Evolutionary conservation across 2,329 filamentous ascomycete species (phyloP).

Genomic region (Zymoseptoria crescenta): DNA sequence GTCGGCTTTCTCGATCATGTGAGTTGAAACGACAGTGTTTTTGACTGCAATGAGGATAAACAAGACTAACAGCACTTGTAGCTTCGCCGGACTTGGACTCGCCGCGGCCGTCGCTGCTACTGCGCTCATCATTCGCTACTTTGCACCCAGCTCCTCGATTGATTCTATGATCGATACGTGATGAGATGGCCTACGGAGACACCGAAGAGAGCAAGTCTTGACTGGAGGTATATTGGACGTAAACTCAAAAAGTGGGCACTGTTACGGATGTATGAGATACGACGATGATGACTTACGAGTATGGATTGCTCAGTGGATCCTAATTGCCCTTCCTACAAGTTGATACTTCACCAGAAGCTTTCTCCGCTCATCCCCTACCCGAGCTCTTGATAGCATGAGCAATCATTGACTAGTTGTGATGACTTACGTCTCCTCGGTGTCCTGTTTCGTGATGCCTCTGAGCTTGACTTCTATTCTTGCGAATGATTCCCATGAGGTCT

Average conservation of each 20-base stretch:
- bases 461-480: too few relatives aligned
- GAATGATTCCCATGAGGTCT: too few relatives aligned
- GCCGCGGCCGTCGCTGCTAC: slow-evolving; percentile 10
- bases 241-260: not conserved
- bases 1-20: not conserved
- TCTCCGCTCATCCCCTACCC: too few relatives aligned
- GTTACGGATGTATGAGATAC: not conserved
- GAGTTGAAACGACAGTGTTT: not conserved
- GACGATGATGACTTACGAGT: not conserved
- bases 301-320: not conserved
- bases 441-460: too few relatives aligned
- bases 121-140: slow-evolving; percentile 8
- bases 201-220: not conserved
- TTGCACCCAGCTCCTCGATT: slow-evolving; percentile 1
- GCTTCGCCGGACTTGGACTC: slow-evolving; percentile 9
- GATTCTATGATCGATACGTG: slow-evolving; percentile 5
- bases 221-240: not conserved
- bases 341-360: not conserved
- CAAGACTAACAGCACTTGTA: not conserved
- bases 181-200: not conserved
- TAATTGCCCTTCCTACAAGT: not conserved
- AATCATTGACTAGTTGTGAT: too few relatives aligned
- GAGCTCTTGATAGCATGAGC: too few relatives aligned
- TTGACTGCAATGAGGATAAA: not conserved
- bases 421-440: too few relatives aligned